Base-by-base conservation (phyloP, 768 basidiomycete species). In the Suillus americanus region DNA sequence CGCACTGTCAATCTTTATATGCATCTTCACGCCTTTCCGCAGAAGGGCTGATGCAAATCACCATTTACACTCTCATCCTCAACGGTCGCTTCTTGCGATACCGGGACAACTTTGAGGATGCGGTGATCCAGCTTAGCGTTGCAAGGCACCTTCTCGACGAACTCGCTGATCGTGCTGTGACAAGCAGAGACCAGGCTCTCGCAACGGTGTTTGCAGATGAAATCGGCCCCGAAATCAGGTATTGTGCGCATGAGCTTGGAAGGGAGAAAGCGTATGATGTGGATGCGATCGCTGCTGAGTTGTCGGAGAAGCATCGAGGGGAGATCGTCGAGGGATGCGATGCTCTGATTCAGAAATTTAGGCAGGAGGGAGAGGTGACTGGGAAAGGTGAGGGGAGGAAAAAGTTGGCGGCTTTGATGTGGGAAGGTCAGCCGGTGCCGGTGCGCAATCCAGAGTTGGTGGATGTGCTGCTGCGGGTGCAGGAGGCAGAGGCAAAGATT, bases 401-500 rank as follows among this genome's bases (percentile, higher is more conserved):
- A 73, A 86, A 82, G 73, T 79, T 97, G 63, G 79, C 79, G 60
- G 77, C 82, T 60, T 77, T 95, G 41, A 67, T 80, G 2, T 97
- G 95, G 93, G 94, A 95, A 66, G 94, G 86, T 6, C 84, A 90
- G 69, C 85, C 86, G 0, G 86, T 99, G 7, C 93, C 95, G 20
- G 83, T 97, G 53, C 85, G 96, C 62, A 95, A 91, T 71, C 94
- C 94, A 0, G 95, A 99, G 76, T 79, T 98, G 64, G 96, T 97
- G 55, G 92, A 90, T 70, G 91, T 92, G 37, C 79, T 97, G 62
- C 77, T 94, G 67, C 90, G 86, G 68, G 90, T 97, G 4, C 93
- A 96, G 71, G 86, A 89, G 20, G 92, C 90, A 1, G 85, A 95
- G 70, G 79, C 76, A 10, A 85, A 81, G 65, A 78, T 97, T 53